Conservation (phyloP, 331 rosid species). For the Pyracantha coccinea region DNA sequence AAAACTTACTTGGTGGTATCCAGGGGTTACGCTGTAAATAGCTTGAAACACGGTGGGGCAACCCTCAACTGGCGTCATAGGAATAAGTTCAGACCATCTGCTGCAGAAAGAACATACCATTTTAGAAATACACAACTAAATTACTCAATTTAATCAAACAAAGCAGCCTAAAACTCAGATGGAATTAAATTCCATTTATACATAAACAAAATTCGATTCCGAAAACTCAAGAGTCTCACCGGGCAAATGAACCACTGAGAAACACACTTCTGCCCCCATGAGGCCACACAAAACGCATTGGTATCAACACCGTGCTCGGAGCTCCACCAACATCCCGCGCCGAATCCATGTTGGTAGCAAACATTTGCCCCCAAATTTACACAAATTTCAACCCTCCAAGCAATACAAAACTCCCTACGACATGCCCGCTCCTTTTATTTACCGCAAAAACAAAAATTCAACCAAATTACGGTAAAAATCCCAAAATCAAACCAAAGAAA, state of each 20-base stretch:
- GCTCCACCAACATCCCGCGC: conserved; percentile 42
- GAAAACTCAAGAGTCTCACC: conserved; percentile 30
- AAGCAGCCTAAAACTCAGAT: conserved; percentile 4
- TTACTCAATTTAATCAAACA: neutral
- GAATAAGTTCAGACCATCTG: conserved; percentile 94
- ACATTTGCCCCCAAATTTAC: conserved; percentile 28
- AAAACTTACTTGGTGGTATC: conserved; percentile 79
- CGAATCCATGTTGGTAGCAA: conserved; percentile 63
- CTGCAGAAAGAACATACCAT: neutral
- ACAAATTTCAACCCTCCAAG: conserved; percentile 31
- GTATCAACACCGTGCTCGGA: conserved; percentile 58
- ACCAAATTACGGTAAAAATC: conserved; percentile 32
- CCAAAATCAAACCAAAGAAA: conserved; percentile 7
- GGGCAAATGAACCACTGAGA: conserved; percentile 81
- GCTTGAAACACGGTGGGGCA: conserved; percentile 92
- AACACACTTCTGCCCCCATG: conserved; percentile 86
- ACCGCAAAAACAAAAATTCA: conserved; percentile 8
- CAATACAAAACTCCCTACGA: conserved; percentile 25
- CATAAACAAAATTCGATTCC: neutral
- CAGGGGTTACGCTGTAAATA: conserved; percentile 71
- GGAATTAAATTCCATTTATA: neutral
- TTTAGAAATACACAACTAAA: neutral
- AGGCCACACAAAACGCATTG: conserved; percentile 91
- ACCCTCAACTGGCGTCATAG: conserved; percentile 88
- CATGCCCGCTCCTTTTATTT: conserved; percentile 18